phyloP scores from a whole-genome alignment of 306 rosid species.

The Vicia sativa region DNA sequence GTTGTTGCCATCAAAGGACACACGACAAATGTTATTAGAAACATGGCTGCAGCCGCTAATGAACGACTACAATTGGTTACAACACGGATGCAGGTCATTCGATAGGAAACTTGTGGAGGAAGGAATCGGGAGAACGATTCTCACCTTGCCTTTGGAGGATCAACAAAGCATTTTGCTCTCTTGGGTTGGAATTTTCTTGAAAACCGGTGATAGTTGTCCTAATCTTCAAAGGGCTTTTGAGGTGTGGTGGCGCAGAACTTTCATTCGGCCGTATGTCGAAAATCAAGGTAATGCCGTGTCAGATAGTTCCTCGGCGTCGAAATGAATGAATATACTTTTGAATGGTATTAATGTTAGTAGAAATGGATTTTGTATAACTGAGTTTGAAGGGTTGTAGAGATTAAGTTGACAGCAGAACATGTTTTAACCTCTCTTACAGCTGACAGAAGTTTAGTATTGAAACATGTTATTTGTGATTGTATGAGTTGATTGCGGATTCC shows the following conservation, averaged over 20 bases:
- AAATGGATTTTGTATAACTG: constrained; percentile 11
- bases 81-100: constrained; percentile 84
- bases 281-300: constrained; percentile 54
- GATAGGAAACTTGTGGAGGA: constrained; percentile 93
- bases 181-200: constrained; percentile 87
- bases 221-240: constrained; percentile 95
- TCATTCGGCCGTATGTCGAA: constrained; percentile 70
- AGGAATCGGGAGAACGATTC: constrained; percentile 95
- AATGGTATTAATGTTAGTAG: constrained; percentile 18
- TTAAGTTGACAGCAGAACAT: constrained; percentile 28
- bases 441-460: constrained; percentile 29
- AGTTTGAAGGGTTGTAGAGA: constrained; percentile 38
- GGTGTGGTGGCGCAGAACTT: constrained; percentile 99
- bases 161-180: constrained; percentile 90
- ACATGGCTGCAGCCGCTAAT: constrained; percentile 96
- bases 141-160: constrained; percentile 91
- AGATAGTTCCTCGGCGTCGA: constrained; percentile 51
- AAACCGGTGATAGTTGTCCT: constrained; percentile 91
- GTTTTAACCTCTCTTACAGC: constrained; percentile 42
- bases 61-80: constrained; percentile 89
- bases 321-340: constrained; percentile 20
- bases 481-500: constrained; percentile 37
- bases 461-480: constrained; percentile 13
- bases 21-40: constrained; percentile 64
- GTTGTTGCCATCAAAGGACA: constrained; percentile 75